Evolutionary conservation across 306 rosid species (phyloP).

Genomic region (Pterocarpus santalinus): DNA sequence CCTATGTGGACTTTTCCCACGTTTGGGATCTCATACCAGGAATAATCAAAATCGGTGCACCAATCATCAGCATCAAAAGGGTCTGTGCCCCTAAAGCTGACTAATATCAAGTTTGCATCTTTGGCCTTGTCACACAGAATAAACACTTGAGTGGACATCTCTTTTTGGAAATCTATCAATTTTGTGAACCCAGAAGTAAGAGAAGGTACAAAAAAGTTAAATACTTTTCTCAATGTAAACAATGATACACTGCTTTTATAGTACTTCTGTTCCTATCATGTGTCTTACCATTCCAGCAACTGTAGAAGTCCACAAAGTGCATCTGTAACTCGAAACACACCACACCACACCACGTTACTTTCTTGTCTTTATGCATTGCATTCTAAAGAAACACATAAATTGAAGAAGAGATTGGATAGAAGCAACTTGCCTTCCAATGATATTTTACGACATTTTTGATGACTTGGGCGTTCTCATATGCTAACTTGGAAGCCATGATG

Average conservation of each 20-base stretch:
- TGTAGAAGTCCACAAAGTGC: slow-evolving; percentile 79
- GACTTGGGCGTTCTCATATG: slow-evolving; percentile 73
- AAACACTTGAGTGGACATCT: slow-evolving; percentile 64
- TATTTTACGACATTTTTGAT: slow-evolving; percentile 52
- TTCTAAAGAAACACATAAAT: neutral
- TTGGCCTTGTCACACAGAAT: slow-evolving; percentile 70
- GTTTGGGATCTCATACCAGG: slow-evolving; percentile 78
- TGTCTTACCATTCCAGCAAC: slow-evolving; percentile 74
- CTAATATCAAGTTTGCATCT: slow-evolving; percentile 73
- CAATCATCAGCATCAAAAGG: slow-evolving; percentile 81
- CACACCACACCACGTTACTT: slow-evolving; percentile 9
- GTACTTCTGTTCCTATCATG: neutral
- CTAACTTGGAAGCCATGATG: slow-evolving; percentile 79
- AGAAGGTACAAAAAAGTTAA: neutral
- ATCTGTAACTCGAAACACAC: slow-evolving; percentile 54
- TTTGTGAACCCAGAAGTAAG: slow-evolving; percentile 8
- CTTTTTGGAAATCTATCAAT: slow-evolving; percentile 64
- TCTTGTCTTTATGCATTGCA: neutral
- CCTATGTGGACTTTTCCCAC: slow-evolving; percentile 82
- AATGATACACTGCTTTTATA: neutral
- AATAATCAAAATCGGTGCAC: slow-evolving; percentile 83
- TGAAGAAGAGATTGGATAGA: neutral
- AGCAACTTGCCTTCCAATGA: slow-evolving; percentile 75
- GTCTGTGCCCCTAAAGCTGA: slow-evolving; percentile 85
- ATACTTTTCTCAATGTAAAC: slow-evolving; percentile 32